Evolutionary conservation across 805 yeast genomes (phyloP).

Genomic region (Starmerella powellii): DNA sequence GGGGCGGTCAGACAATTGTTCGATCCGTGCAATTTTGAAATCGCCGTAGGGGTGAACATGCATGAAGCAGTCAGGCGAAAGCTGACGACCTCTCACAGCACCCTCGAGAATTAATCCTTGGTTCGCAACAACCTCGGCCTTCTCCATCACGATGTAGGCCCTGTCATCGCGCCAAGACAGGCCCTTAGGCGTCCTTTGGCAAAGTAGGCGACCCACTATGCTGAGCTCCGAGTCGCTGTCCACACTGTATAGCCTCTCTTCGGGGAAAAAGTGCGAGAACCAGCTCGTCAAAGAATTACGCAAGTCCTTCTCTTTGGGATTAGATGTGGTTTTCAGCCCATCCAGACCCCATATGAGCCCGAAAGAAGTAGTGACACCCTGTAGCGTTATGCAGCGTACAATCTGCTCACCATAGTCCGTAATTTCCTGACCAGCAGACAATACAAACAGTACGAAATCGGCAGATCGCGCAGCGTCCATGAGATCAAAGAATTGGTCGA

Average conservation of each 20-base stretch:
- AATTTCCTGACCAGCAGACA: conserved; percentile 78
- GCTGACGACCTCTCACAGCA: conserved; percentile 61
- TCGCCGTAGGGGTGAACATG: conserved; percentile 89
- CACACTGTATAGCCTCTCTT: conserved; percentile 60
- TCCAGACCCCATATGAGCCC: conserved; percentile 65
- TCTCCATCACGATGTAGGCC: conserved; percentile 73
- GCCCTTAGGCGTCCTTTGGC: conserved; percentile 78
- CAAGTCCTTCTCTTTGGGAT: conserved; percentile 61
- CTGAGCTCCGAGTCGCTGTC: conserved; percentile 58
- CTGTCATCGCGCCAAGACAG: conserved; percentile 89
- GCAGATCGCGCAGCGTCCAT: conserved; percentile 81
- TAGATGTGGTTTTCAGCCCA: conserved; percentile 36
- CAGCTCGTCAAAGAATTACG: conserved; percentile 52
- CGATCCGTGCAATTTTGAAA: conserved; percentile 56
- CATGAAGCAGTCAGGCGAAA: conserved; percentile 62
- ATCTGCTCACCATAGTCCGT: conserved; percentile 80
- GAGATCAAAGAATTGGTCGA: conserved; percentile 50
- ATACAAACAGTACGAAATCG: conserved; percentile 80
- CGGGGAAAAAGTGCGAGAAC: conserved; percentile 67
- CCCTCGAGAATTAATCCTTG: conserved; percentile 57
- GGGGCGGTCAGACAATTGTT: conserved; percentile 7
- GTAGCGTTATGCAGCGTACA: conserved; percentile 75
- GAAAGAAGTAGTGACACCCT: conserved; percentile 74
- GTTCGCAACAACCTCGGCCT: conserved; percentile 35
- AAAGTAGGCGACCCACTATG: conserved; percentile 59